These are phyloP conservation scores for Neoboletus magnificus DNA, from an alignment of 768 basidiomycete genomes.

Conservation along the genomic window DNA sequence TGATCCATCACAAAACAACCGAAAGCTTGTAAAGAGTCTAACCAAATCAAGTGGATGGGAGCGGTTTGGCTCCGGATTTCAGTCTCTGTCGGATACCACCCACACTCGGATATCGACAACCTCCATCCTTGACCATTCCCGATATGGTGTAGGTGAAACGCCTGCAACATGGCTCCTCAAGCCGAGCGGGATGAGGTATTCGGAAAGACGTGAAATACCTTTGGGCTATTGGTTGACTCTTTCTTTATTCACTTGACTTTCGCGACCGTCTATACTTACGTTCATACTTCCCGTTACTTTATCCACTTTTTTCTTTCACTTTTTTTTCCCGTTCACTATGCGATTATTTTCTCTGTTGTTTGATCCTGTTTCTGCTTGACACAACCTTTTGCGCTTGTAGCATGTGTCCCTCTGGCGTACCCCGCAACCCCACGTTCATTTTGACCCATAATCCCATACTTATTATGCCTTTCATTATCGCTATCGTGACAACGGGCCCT, in stretches of 20 bases:
- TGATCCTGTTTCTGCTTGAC: conserved; percentile 31
- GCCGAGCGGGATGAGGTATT: conserved; percentile 4
- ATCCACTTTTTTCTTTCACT: conserved; percentile 25
- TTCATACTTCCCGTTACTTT: conserved; percentile 26
- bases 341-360: conserved; percentile 33
- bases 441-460: conserved; percentile 27
- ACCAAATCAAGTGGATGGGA: conserved; percentile 41
- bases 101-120: conserved; percentile 7
- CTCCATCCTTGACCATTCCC: conserved; percentile 6
- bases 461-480: conserved; percentile 32
- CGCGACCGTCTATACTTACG: conserved; percentile 26
- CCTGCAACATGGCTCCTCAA: not conserved
- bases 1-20: conserved; percentile 31
- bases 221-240: conserved; percentile 66
- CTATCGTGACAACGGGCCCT: conserved; percentile 22
- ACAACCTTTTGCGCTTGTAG: conserved; percentile 23
- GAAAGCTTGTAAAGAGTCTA: conserved; percentile 32
- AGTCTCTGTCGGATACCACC: conserved; percentile 9
- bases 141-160: conserved; percentile 8
- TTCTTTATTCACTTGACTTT: conserved; percentile 49
- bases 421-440: conserved; percentile 29
- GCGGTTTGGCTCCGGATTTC: conserved; percentile 44
- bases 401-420: conserved; percentile 22
- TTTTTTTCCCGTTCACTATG: conserved; percentile 9
- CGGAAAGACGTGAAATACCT: conserved; percentile 22